Evolutionary conservation across 495 filamentous ascomycete species (phyloP), one percentile per base, ranked within the genome.

Genomic region (Stereocaulon alpinum): DNA sequence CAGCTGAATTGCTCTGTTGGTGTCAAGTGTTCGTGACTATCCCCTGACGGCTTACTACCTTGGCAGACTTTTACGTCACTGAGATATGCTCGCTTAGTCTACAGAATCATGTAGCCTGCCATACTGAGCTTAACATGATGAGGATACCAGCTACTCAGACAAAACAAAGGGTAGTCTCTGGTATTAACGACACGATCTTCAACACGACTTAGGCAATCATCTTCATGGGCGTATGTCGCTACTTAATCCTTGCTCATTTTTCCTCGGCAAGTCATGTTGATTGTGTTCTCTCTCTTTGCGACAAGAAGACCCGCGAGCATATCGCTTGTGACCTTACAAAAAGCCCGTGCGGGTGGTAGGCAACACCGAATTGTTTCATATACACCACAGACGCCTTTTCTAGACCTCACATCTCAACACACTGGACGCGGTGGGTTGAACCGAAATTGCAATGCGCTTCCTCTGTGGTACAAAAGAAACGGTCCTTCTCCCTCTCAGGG

Each of bases 261-360:
- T 37, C 18, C 49, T 51, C 49, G 29, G 27, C 49, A 51, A 30
- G 12, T 30, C 18, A 0, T 51, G 24, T 37, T 51, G 30, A 1
- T 20, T 51, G 17, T 10, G 18, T 41, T 30, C 5, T 22, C 0
- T 34, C 45, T n/a, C 40, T 53, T 60, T 17, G 49, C 48, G 40
- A 59, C 22, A 22, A 20, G 12, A 27, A 54, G 49, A 60, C 9
- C 49, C 58, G 58, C 49, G 1, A 60, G 40, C 58, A 49, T 60
- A 20, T 60, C 58, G 58, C 58, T 12, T 47, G 30, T 44, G 27
- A 40, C 12, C 17, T 43, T 12, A 6, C 34, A 43, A 4, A 1
- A 60, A 53, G 49, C 29, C 58, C 58, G 49, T 60, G 58, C 58
- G 42, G 12, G 12, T 29, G n/a, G 1, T 6, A 30, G 10, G 18